These are phyloP conservation scores for Acanthamoeba royreba DNA, from an alignment of 208 protist species.

Conservation along the genomic window DNA sequence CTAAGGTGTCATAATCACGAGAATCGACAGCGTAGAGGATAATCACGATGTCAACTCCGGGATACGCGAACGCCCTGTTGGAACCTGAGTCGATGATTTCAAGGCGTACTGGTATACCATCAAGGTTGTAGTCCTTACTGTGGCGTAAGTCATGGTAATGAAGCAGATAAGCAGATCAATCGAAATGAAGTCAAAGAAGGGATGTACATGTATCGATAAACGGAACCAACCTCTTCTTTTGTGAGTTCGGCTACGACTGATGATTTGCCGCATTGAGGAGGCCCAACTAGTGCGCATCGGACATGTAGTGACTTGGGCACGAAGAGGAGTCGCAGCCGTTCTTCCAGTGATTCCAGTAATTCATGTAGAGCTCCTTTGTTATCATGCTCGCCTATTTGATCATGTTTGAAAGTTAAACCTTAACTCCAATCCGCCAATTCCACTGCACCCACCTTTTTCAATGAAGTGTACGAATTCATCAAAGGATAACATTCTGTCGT, in stretches of 20 bases:
- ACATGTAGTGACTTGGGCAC: background rate
- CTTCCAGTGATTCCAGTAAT: background rate
- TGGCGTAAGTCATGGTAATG: background rate
- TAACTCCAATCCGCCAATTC: background rate
- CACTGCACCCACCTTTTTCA: background rate
- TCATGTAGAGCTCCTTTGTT: background rate
- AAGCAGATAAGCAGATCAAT: background rate
- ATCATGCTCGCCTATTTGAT: background rate
- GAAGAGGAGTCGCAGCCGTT: background rate
- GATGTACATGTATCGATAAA: background rate
- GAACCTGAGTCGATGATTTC: background rate
- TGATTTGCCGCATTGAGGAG: background rate
- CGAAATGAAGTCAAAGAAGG: background rate
- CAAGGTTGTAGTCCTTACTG: slow-evolving; percentile 3
- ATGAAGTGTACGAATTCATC: background rate
- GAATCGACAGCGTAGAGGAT: background rate
- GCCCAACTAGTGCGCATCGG: background rate
- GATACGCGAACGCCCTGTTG: background rate
- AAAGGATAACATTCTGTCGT: background rate
- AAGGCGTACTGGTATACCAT: background rate
- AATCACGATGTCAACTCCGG: background rate
- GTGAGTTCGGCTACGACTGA: background rate
- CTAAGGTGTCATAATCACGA: background rate
- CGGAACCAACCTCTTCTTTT: background rate
- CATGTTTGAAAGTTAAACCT: background rate